These are phyloP conservation scores for Rhodomyrtus psidioides DNA, from an alignment of 441 rosid genomes.

Conservation along the genomic window DNA sequence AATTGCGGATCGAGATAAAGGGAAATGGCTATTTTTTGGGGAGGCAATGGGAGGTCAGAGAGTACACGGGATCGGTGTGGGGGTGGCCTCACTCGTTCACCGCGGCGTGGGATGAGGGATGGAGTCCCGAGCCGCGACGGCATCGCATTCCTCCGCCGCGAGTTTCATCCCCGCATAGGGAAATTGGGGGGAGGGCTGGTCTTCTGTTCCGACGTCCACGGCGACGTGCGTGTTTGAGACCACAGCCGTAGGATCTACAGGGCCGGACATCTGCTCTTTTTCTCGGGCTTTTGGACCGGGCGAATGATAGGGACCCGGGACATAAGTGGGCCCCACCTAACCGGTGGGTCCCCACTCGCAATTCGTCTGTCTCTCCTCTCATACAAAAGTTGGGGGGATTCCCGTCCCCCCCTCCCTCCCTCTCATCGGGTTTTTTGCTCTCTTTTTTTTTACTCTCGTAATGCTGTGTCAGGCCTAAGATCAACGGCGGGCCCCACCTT, in stretches of 20 bases:
- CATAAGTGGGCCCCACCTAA: background rate
- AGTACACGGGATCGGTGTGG: background rate
- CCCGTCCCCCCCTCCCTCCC: too few relatives aligned
- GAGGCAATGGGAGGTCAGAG: background rate
- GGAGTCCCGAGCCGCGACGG: background rate
- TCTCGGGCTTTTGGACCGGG: background rate
- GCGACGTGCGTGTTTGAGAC: background rate
- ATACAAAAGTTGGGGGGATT: background rate
- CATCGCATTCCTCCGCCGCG: background rate
- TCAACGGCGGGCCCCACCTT: background rate
- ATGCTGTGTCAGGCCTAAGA: background rate
- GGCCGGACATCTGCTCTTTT: background rate
- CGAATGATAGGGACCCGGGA: background rate
- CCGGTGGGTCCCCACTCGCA: background rate
- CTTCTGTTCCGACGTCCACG: background rate
- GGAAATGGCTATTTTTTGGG: background rate
- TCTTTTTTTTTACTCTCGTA: accelerated
- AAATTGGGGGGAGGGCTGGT: background rate
- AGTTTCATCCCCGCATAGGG: background rate
- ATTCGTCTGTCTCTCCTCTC: background rate
- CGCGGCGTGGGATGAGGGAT: background rate
- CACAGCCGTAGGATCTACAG: background rate
- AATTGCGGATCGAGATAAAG: background rate
- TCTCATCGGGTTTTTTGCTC: too few relatives aligned
- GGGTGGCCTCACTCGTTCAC: background rate